Evolutionary conservation across 345 rosid genomes (phyloP).

Genomic region (Pistacia vera): DNA sequence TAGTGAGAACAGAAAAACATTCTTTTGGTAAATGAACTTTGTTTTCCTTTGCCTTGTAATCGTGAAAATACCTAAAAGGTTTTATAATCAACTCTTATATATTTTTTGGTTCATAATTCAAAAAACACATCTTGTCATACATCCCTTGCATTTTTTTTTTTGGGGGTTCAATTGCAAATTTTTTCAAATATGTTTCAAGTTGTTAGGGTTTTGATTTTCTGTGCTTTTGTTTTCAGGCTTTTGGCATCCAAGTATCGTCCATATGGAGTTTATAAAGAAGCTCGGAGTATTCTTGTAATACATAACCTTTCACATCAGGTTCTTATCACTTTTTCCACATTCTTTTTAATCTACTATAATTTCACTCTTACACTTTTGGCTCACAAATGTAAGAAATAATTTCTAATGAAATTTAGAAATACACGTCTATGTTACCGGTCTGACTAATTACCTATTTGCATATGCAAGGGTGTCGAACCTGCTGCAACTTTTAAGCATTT

Average conservation of each 20-base stretch:
- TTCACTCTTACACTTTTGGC: not conserved
- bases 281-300: slow-evolving; percentile 76
- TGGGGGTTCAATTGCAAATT: not conserved
- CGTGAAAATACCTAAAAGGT: not conserved
- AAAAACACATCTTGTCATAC: too few species aligned
- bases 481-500: slow-evolving; percentile 68
- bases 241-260: slow-evolving; percentile 89
- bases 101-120: too few species aligned
- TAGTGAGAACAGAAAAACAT: not conserved
- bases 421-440: slow-evolving; percentile 8
- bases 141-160: too few species aligned
- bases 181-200: not conserved
- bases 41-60: not conserved
- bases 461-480: slow-evolving; percentile 89
- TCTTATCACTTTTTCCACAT: slow-evolving; percentile 14
- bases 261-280: slow-evolving; percentile 85
- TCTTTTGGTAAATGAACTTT: not conserved
- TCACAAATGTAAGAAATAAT: not conserved
- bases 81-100: not conserved
- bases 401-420: not conserved
- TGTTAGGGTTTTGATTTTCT: slow-evolving; percentile 2
- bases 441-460: not conserved
- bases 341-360: not conserved
- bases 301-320: slow-evolving; percentile 99
- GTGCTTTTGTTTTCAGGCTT: slow-evolving; percentile 49